phyloP scores from a whole-genome alignment of 345 rosid genomes.

The Barbarea vulgaris region DNA sequence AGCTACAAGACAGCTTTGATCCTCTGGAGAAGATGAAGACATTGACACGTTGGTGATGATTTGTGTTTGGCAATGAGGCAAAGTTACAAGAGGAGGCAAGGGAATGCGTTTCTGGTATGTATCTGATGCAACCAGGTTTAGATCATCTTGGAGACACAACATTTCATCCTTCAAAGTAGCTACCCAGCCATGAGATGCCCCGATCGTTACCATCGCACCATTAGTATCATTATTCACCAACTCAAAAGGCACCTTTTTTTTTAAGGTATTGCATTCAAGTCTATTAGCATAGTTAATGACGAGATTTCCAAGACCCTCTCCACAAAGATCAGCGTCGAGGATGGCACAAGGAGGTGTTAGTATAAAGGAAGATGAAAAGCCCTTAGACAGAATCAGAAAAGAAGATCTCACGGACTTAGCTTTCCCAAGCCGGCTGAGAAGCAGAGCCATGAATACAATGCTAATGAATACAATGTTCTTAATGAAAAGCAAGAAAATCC shows the following conservation, averaged over 20 bases:
- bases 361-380: neutral
- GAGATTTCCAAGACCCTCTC: neutral
- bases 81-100: constrained; percentile 2
- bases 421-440: no score
- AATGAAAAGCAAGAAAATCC: no score
- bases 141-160: neutral
- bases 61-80: constrained; percentile 1
- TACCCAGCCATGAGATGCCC: neutral
- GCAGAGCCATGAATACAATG: no score
- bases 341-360: neutral
- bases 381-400: neutral
- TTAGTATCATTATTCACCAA: neutral
- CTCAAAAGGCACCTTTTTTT: neutral
- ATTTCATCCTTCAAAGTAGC: neutral
- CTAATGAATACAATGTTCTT: no score
- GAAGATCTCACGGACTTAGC: neutral
- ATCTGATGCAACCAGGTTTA: neutral
- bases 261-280: fast-evolving
- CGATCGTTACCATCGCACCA: neutral
- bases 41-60: neutral
- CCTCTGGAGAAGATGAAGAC: neutral
- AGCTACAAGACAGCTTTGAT: no score
- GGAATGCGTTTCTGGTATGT: neutral
- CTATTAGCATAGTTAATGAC: neutral
- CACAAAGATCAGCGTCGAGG: neutral